A percentile compares a stretch with the other conserved stretches of the same genome.
phyloP scores from a whole-genome alignment of 345 rosid species.

The Citrus unshiu region DNA sequence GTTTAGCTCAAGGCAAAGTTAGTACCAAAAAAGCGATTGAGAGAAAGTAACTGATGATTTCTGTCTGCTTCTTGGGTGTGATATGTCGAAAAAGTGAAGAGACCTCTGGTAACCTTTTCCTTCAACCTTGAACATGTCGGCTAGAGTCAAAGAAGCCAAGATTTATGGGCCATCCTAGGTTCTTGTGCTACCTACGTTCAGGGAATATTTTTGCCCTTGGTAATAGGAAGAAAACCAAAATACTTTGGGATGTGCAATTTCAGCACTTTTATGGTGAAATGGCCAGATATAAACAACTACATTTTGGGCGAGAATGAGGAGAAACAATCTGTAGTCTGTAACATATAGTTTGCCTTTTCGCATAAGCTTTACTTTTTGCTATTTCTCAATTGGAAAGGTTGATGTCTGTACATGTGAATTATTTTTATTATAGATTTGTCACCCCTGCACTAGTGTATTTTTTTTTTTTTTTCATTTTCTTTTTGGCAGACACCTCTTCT shows the following conservation, averaged over 20 bases:
- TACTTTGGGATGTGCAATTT: neutral
- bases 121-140: neutral
- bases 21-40: too few relatives aligned
- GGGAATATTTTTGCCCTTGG: neutral
- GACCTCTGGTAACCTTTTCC: neutral
- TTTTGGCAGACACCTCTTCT: neutral
- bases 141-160: neutral
- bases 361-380: neutral
- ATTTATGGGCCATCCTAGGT: neutral
- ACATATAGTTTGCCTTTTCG: neutral
- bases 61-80: neutral
- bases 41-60: too few relatives aligned
- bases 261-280: neutral
- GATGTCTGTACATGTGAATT: neutral
- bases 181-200: neutral
- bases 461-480: neutral
- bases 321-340: neutral
- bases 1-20: too few relatives aligned
- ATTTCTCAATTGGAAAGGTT: neutral
- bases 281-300: neutral
- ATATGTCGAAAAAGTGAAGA: neutral
- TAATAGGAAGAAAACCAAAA: neutral
- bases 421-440: neutral
- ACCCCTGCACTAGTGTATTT: neutral
- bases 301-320: neutral